phyloP scores from a whole-genome alignment of 2,329 filamentous ascomycete genomes.

The Aspergillus sp. region DNA sequence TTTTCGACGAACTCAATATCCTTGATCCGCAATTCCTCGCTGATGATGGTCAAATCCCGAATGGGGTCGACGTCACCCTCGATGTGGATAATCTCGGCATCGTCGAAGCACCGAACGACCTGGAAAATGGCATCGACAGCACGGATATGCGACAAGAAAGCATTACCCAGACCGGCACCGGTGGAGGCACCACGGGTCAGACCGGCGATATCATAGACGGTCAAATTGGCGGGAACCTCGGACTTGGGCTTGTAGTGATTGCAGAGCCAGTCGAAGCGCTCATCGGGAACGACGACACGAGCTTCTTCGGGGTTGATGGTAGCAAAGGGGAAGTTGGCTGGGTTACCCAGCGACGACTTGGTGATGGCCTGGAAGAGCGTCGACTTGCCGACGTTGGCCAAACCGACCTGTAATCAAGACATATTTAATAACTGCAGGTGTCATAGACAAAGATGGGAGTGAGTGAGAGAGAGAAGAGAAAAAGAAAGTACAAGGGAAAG shows the following conservation, averaged over 20 bases:
- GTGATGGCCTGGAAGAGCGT: slow-evolving; percentile 99
- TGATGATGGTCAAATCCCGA: slow-evolving; percentile 92
- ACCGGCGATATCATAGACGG: slow-evolving; percentile 97
- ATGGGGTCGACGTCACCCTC: slow-evolving; percentile 96
- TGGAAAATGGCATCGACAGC: slow-evolving; percentile 98
- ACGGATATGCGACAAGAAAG: slow-evolving; percentile 97
- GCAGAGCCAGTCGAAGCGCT: slow-evolving; percentile 89
- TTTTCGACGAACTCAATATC: slow-evolving; percentile 99
- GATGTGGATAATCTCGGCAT: slow-evolving; percentile 98
- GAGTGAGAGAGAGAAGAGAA: slow-evolving; percentile 2
- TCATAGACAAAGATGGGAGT: neutral
- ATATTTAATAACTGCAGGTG: neutral
- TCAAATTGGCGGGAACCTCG: slow-evolving; percentile 90
- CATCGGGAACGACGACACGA: slow-evolving; percentile 92
- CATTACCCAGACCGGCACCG: slow-evolving; percentile 92
- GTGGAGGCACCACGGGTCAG: slow-evolving; percentile 92
- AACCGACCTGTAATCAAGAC: slow-evolving; percentile 62
- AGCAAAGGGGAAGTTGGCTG: slow-evolving; percentile 98
- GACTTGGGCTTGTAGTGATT: slow-evolving; percentile 98
- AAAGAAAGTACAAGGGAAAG: slow-evolving; percentile 9
- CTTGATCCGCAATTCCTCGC: slow-evolving; percentile 91
- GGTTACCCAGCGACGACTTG: slow-evolving; percentile 94
- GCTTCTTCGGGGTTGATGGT: slow-evolving; percentile 99
- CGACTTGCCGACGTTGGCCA: slow-evolving; percentile 98
- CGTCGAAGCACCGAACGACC: slow-evolving; percentile 93